Conservation (phyloP, 1,284 basidiomycete genomes). For the Marasmius sp. region DNA sequence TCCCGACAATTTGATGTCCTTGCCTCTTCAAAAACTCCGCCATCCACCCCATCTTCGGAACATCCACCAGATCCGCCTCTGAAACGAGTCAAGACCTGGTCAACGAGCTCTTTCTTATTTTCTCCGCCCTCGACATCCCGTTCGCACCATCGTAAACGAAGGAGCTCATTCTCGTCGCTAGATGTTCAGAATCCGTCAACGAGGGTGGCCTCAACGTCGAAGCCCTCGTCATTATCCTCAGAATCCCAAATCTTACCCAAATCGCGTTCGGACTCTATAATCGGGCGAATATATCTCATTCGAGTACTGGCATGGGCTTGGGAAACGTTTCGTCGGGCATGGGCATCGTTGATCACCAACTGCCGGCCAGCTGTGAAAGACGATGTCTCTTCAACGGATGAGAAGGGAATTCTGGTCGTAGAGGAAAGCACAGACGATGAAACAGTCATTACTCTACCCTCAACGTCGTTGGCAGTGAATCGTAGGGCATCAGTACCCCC, state of each 20-base stretch:
- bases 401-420: constrained; percentile 38
- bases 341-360: constrained; percentile 35
- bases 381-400: constrained; percentile 17
- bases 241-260: constrained; percentile 26
- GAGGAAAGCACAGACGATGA: constrained; percentile 40
- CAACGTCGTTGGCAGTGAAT: constrained; percentile 7
- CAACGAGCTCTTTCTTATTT: constrained; percentile 52
- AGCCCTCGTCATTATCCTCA: constrained; percentile 27
- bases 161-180: constrained; percentile 53
- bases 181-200: constrained; percentile 9
- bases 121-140: constrained; percentile 26
- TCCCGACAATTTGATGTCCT: constrained; percentile 70
- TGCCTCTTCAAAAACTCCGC: constrained; percentile 47
- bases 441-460: constrained; percentile 5
- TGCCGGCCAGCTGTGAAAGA: neutral
- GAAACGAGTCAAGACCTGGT: constrained; percentile 57
- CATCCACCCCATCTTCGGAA: constrained; percentile 47
- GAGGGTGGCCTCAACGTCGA: constrained; percentile 18
- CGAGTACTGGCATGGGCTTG: constrained; percentile 52
- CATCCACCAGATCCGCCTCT: constrained; percentile 34
- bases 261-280: constrained; percentile 29
- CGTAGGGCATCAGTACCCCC: constrained; percentile 10
- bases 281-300: constrained; percentile 52
- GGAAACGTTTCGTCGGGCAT: constrained; percentile 49
- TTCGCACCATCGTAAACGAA: constrained; percentile 22